Conservation (phyloP, 306 rosid species). For the Inga leiocalycina region DNA sequence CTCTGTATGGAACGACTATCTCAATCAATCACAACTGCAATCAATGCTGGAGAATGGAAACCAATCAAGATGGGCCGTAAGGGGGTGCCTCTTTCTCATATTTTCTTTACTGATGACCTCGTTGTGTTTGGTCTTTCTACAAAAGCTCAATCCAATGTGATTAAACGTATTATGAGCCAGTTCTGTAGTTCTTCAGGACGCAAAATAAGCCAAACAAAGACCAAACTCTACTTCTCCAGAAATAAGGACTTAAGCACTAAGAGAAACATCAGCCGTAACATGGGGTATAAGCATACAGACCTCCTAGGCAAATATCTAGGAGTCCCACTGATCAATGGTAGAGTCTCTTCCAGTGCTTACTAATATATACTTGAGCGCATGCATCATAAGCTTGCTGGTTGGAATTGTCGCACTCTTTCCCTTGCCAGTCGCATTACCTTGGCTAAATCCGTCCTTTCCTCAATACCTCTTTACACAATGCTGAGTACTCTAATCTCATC, state of each 20-base stretch:
- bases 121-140: no score
- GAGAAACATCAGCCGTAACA: no score
- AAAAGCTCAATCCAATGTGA: no score
- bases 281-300: neutral
- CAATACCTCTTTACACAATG: neutral
- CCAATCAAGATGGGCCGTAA: no score
- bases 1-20: no score
- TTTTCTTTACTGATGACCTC: no score
- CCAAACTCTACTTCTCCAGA: neutral
- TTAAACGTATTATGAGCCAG: no score
- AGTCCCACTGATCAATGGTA: fast-evolving
- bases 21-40: no score
- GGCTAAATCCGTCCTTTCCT: neutral
- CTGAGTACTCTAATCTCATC: neutral
- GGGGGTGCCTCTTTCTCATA: no score
- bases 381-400: neutral
- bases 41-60: no score
- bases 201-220: neutral
- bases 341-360: neutral
- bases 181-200: neutral
- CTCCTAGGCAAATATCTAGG: neutral
- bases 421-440: neutral
- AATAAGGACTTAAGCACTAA: no score
- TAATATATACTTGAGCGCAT: no score
- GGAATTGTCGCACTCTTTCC: neutral